These are phyloP conservation scores for Hericium coralloides DNA, from an alignment of 768 basidiomycete genomes.

Conservation along the genomic window DNA sequence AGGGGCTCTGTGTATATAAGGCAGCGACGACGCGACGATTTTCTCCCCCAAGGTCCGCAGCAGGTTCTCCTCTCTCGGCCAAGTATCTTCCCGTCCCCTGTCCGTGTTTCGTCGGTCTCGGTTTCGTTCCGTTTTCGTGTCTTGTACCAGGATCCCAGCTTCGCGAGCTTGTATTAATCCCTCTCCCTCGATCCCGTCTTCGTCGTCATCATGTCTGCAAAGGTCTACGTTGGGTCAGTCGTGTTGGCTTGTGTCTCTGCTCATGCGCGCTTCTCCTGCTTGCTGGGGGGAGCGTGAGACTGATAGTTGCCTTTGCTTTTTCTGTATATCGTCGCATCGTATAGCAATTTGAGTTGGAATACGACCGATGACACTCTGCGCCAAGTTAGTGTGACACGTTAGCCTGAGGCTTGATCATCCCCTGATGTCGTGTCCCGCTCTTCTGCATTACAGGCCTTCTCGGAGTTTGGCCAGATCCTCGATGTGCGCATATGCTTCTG, in stretches of 20 bases:
- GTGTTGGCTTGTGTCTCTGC: slow-evolving; percentile 41
- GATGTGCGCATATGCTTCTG: slow-evolving; percentile 69
- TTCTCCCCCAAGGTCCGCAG: slow-evolving; percentile 5
- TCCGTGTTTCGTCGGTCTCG: slow-evolving; percentile 12
- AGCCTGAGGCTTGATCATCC: slow-evolving; percentile 19
- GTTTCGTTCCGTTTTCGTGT: slow-evolving; percentile 15
- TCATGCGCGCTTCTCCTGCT: slow-evolving; percentile 38
- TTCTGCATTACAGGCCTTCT: slow-evolving; percentile 62
- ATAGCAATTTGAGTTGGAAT: slow-evolving; percentile 93
- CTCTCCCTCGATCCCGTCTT: slow-evolving; percentile 25
- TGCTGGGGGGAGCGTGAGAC: slow-evolving; percentile 24
- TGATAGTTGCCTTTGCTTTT: slow-evolving; percentile 35
- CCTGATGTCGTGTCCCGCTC: slow-evolving; percentile 38
- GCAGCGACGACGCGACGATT: not conserved
- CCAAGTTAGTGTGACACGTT: slow-evolving; percentile 65
- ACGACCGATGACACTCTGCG: slow-evolving; percentile 90
- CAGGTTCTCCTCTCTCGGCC: slow-evolving; percentile 3
- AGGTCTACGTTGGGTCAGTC: slow-evolving; percentile 95
- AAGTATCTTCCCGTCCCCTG: slow-evolving; percentile 12
- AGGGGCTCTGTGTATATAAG: slow-evolving; percentile 34
- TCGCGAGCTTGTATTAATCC: slow-evolving; percentile 14
- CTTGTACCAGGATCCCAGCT: not conserved
- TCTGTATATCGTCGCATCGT: slow-evolving; percentile 23
- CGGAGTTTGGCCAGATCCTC: slow-evolving; percentile 67
- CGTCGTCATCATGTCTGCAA: slow-evolving; percentile 55